Conservation (phyloP, 2,329 filamentous ascomycete genomes). For the Akanthomyces dipterigenus region DNA sequence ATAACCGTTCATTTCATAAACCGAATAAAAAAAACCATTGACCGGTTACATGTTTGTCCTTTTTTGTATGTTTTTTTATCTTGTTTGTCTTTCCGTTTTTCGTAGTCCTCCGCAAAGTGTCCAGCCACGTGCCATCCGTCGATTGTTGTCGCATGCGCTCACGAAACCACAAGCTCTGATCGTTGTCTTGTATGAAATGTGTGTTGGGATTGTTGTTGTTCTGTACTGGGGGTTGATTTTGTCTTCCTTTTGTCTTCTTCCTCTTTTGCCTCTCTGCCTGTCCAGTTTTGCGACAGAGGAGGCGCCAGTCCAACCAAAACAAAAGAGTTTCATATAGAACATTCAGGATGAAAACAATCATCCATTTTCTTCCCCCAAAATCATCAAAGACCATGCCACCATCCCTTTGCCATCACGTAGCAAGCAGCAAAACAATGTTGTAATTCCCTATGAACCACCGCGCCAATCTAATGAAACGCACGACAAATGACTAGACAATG, state of each 20-base stretch:
- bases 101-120: not conserved
- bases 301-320: not conserved
- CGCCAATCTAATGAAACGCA: constrained; percentile 49
- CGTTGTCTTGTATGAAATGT: constrained; percentile 3
- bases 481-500: constrained; percentile 40
- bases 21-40: constrained; percentile 9
- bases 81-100: constrained; percentile 10
- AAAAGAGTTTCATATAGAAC: constrained; percentile 9
- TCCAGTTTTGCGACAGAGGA: not conserved
- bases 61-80: constrained; percentile 10
- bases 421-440: constrained; percentile 32
- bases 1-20: constrained; percentile 11
- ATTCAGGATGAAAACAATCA: constrained; percentile 8
- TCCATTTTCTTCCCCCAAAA: constrained; percentile 5
- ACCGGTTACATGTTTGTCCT: constrained; percentile 11
- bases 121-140: not conserved
- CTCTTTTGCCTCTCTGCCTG: not conserved
- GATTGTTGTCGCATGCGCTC: constrained; percentile 1
- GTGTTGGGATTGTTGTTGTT: constrained; percentile 11
- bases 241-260: constrained; percentile 12
- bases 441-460: constrained; percentile 44
- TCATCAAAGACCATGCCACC: not conserved
- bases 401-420: not conserved
- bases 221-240: constrained; percentile 10
- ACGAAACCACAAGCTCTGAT: not conserved